A percentile compares a stretch with the other conserved stretches of the same genome.
These are phyloP conservation scores for Myriangium duriaei DNA, from an alignment of 2,329 filamentous ascomycete genomes.

Conservation along the genomic window DNA sequence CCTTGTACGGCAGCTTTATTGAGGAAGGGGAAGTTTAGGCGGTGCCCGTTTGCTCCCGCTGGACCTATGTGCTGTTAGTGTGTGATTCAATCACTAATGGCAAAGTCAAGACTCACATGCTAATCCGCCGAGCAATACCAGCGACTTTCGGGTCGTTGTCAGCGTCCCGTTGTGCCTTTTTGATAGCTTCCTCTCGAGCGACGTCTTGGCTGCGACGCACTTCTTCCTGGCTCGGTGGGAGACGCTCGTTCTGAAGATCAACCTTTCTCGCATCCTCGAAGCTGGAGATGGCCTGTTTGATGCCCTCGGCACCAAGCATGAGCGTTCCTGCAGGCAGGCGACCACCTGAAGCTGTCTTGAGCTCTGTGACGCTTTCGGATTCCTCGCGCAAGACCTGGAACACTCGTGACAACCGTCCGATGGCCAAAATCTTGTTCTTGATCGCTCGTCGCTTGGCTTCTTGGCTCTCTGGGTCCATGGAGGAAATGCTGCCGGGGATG, in stretches of 20 bases:
- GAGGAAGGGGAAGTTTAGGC: not conserved
- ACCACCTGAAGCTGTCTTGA: conserved; percentile 92
- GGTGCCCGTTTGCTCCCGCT: not conserved
- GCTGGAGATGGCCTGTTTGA: conserved; percentile 93
- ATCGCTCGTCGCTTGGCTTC: conserved; percentile 93
- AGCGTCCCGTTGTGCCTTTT: conserved; percentile 75
- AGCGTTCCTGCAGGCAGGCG: conserved; percentile 87
- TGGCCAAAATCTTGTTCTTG: conserved; percentile 99
- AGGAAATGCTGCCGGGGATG: conserved; percentile 24
- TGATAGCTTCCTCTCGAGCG: conserved; percentile 68
- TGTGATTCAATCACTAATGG: not conserved
- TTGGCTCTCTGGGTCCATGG: conserved; percentile 66
- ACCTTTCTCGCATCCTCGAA: conserved; percentile 97
- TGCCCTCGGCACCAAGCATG: conserved; percentile 95
- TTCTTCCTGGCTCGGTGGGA: conserved; percentile 87
- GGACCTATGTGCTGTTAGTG: not conserved
- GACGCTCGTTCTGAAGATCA: conserved; percentile 87
- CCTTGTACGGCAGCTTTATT: not conserved
- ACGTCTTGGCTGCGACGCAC: conserved; percentile 72
- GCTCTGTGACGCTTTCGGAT: conserved; percentile 88
- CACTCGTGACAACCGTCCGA: conserved; percentile 88
- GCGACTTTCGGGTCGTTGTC: conserved; percentile 85
- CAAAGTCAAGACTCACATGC: conserved; percentile 65
- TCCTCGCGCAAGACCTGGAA: conserved; percentile 98
- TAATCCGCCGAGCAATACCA: conserved; percentile 77